These are phyloP conservation scores for Vitis vinifera DNA, from an alignment of 164 flowering plant species.

Conservation along the genomic window DNA sequence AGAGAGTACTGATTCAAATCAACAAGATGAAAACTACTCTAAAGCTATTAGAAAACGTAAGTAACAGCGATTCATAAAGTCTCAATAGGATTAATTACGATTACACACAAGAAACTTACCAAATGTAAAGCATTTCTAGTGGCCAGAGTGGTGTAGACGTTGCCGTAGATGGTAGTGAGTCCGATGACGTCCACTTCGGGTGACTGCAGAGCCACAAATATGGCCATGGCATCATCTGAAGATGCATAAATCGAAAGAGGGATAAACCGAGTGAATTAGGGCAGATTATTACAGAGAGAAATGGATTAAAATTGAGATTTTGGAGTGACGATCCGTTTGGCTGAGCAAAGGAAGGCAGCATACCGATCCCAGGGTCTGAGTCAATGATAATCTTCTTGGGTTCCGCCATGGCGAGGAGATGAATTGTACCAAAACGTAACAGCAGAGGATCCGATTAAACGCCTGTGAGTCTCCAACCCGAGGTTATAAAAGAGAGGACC, in stretches of 20 bases:
- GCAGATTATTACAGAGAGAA: background rate
- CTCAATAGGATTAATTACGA: background rate
- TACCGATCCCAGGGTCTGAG: constrained; percentile 75
- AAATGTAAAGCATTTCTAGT: constrained; percentile 87
- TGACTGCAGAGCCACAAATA: constrained; percentile 70
- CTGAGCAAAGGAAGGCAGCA: background rate
- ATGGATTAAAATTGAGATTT: background rate
- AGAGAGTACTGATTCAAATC: background rate
- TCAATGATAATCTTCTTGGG: constrained; percentile 67
- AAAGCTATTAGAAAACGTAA: no score
- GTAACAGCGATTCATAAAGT: background rate
- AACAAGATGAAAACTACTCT: background rate
- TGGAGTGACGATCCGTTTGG: no score
- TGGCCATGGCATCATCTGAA: constrained; percentile 97
- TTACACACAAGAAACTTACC: constrained; percentile 34
- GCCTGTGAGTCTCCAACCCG: no score
- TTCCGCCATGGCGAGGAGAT: constrained; percentile 13
- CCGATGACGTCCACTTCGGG: constrained; percentile 91
- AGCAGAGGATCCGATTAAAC: no score
- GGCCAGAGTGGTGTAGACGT: constrained; percentile 84
- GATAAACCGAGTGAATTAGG: background rate
- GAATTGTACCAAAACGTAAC: no score
- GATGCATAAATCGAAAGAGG: no score
- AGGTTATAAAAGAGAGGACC: no score
- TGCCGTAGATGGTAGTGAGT: constrained; percentile 85